These are phyloP conservation scores for Vigna reflexopilosa DNA, from an alignment of 306 rosid species.

Conservation along the genomic window DNA sequence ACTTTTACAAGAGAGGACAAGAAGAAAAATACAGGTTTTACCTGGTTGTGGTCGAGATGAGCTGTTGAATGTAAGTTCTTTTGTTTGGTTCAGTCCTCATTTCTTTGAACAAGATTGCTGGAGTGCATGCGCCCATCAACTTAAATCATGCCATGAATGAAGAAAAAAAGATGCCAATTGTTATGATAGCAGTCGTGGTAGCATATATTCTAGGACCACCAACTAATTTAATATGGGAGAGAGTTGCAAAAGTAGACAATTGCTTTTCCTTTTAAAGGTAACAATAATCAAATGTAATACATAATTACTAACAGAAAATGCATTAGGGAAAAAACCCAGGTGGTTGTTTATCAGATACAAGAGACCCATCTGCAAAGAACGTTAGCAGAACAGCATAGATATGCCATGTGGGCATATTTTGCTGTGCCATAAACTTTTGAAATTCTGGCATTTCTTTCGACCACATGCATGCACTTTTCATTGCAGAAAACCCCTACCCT, in stretches of 20 bases:
- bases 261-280: constrained; percentile 5
- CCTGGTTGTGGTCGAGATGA: constrained; percentile 92
- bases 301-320: not conserved
- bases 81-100: constrained; percentile 1
- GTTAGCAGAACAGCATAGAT: not conserved
- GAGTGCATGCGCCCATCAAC: not conserved
- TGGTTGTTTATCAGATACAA: constrained; percentile 1
- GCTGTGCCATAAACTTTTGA: constrained; percentile 3
- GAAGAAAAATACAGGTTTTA: constrained; percentile 86
- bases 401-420: not conserved
- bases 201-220: not conserved
- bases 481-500: not conserved
- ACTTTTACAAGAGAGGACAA: constrained; percentile 93
- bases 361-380: not conserved
- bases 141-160: constrained; percentile 7
- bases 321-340: not conserved
- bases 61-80: constrained; percentile 67
- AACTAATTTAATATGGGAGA: constrained; percentile 24
- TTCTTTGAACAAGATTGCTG: constrained; percentile 18
- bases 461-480: not conserved
- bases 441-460: constrained; percentile 16
- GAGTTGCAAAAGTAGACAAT: constrained; percentile 8
- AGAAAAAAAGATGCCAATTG: not conserved
- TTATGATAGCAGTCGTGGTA: not conserved
- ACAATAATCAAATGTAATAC: not conserved